Percentiles rank a stretch among this genome's conserved stretches.
These are phyloP conservation scores for Dactylellina cionopaga DNA, from an alignment of 2,329 filamentous ascomycete species.

Conservation along the genomic window DNA sequence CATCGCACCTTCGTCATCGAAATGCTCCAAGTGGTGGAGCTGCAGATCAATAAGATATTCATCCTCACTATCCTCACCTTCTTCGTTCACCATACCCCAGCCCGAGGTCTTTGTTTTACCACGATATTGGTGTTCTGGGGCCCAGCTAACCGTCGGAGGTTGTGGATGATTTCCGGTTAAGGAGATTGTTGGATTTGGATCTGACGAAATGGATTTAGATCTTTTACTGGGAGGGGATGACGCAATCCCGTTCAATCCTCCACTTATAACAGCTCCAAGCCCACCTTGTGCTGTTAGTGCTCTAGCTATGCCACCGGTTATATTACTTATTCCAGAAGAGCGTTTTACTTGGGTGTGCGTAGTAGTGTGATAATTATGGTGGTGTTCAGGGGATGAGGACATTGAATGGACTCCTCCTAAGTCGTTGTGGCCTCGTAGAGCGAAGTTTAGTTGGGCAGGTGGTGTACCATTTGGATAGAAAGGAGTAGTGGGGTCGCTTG, in stretches of 20 bases:
- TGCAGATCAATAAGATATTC: slow-evolving; percentile 62
- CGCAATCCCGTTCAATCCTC: slow-evolving; percentile 33
- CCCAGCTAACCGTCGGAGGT: slow-evolving; percentile 39
- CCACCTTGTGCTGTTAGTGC: slow-evolving; percentile 43
- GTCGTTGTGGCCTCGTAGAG: slow-evolving; percentile 40
- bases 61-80: slow-evolving; percentile 39
- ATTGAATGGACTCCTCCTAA: slow-evolving; percentile 51
- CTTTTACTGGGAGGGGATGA: slow-evolving; percentile 34
- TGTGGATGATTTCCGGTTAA: slow-evolving; percentile 11
- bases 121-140: slow-evolving; percentile 51
- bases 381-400: slow-evolving; percentile 56
- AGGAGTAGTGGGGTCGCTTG: slow-evolving; percentile 64
- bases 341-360: slow-evolving; percentile 20
- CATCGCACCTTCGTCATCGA: slow-evolving; percentile 75
- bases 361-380: slow-evolving; percentile 52
- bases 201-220: slow-evolving; percentile 1
- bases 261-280: slow-evolving; percentile 36
- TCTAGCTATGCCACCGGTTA: slow-evolving; percentile 43
- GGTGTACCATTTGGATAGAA: slow-evolving; percentile 56
- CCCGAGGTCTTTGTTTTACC: slow-evolving; percentile 11
- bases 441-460: slow-evolving; percentile 42
- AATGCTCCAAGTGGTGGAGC: slow-evolving; percentile 72
- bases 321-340: slow-evolving; percentile 43
- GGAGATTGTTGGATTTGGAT: slow-evolving; percentile 4
- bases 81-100: slow-evolving; percentile 38